Conservation (phyloP, 169 alveolate species). For the Cryptosporidium ryanae region DNA sequence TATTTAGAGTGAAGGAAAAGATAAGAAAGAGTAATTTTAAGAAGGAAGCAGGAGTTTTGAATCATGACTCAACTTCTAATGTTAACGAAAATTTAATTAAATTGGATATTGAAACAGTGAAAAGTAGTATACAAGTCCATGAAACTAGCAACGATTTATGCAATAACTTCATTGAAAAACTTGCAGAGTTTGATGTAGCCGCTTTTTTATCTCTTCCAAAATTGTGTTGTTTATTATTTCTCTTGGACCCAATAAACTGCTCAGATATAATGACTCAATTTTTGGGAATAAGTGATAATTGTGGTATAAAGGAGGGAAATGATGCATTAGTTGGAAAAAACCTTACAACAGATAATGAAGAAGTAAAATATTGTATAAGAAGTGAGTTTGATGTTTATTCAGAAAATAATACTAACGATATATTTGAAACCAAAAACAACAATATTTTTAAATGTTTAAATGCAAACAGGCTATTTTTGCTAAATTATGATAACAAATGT, state of each 20-base stretch:
- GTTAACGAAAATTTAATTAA: too few relatives aligned
- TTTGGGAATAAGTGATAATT: not conserved
- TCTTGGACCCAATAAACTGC: conserved; percentile 18
- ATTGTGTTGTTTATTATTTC: conserved; percentile 47
- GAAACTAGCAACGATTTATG: not conserved
- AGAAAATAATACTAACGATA: not conserved
- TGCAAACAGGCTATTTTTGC: not conserved
- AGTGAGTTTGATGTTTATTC: not conserved
- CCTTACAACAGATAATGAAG: too few relatives aligned
- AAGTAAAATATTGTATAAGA: too few relatives aligned
- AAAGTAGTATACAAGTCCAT: not conserved
- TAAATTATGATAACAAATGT: not conserved
- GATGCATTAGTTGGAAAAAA: not conserved
- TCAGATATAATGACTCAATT: conserved; percentile 46
- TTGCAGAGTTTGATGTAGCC: conserved; percentile 42
- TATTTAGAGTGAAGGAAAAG: conserved; percentile 12
- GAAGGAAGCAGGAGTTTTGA: not conserved
- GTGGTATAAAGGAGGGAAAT: not conserved
- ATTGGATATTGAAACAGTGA: not conserved
- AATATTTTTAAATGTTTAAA: conserved; percentile 10
- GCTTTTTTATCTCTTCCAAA: conserved; percentile 67
- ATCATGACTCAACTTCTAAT: not conserved
- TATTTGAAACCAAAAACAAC: not conserved
- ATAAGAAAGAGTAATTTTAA: conserved; percentile 20
- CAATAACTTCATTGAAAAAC: conserved; percentile 42